These are phyloP conservation scores for Fusarium sp. DNA, from an alignment of 2,329 filamentous ascomycete species.

Conservation along the genomic window DNA sequence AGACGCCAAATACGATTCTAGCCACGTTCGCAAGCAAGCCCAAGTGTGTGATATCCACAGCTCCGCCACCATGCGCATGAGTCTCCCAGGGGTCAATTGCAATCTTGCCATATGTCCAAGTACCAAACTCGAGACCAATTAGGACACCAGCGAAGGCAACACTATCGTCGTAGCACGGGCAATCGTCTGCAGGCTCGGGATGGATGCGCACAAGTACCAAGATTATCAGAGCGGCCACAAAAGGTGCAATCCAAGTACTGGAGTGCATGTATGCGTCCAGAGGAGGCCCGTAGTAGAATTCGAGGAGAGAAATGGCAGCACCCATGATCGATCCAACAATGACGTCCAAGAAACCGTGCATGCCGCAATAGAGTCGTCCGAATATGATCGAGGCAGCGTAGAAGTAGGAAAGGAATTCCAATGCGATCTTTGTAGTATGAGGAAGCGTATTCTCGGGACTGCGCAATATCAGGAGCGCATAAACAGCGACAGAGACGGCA, in stretches of 20 bases:
- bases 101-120: constrained; percentile 81
- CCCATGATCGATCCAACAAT: constrained; percentile 83
- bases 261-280: constrained; percentile 78
- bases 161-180: constrained; percentile 96
- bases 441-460: constrained; percentile 72
- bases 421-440: constrained; percentile 66
- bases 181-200: constrained; percentile 95
- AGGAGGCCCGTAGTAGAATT: constrained; percentile 68
- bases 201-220: constrained; percentile 86
- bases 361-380: constrained; percentile 94
- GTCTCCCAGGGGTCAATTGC: constrained; percentile 57
- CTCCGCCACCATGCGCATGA: constrained; percentile 60
- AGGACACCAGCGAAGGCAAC: constrained; percentile 92
- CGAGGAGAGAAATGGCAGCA: constrained; percentile 68
- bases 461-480: constrained; percentile 77
- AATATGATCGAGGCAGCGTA: constrained; percentile 91
- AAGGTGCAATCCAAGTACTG: constrained; percentile 71
- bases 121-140: constrained; percentile 83
- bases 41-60: constrained; percentile 73
- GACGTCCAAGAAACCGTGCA: constrained; percentile 97
- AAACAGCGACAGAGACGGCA: constrained; percentile 92
- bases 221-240: constrained; percentile 73
- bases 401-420: constrained; percentile 80
- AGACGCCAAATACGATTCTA: constrained; percentile 81
- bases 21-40: constrained; percentile 72